Evolutionary conservation across 1,284 basidiomycete species (phyloP).

Genomic region (Marasmius sp.): DNA sequence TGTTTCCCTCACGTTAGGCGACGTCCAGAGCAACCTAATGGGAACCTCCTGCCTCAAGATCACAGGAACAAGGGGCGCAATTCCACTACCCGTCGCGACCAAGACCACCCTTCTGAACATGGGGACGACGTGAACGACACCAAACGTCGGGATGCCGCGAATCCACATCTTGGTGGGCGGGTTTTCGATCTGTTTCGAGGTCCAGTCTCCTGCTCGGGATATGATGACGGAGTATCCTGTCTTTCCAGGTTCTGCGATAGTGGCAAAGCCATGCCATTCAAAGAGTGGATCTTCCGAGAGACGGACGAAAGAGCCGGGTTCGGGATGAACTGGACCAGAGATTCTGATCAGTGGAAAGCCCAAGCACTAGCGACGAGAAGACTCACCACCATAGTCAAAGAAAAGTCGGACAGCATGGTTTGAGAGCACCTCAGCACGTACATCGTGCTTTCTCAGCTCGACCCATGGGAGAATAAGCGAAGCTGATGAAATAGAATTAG

Average conservation of each 20-base stretch:
- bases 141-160: constrained; percentile 57
- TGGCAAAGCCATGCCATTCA: constrained; percentile 66
- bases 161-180: constrained; percentile 58
- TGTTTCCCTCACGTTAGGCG: constrained; percentile 56
- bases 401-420: constrained; percentile 42
- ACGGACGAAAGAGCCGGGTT: constrained; percentile 54
- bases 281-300: constrained; percentile 52
- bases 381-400: constrained; percentile 37
- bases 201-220: constrained; percentile 63
- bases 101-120: constrained; percentile 57
- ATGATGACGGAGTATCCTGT: constrained; percentile 58
- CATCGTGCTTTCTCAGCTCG: constrained; percentile 38
- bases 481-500: constrained; percentile 8
- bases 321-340: constrained; percentile 28
- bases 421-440: constrained; percentile 41
- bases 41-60: constrained; percentile 51
- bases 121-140: constrained; percentile 54
- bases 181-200: constrained; percentile 46
- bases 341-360: neutral
- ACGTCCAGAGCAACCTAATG: constrained; percentile 57
- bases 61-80: constrained; percentile 56
- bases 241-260: constrained; percentile 49
- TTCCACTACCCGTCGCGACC: constrained; percentile 62
- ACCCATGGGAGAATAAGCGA: constrained; percentile 41
- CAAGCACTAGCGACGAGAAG: neutral